phyloP scores from a whole-genome alignment of 2,329 filamentous ascomycete genomes.

The Alternaria viburni region DNA sequence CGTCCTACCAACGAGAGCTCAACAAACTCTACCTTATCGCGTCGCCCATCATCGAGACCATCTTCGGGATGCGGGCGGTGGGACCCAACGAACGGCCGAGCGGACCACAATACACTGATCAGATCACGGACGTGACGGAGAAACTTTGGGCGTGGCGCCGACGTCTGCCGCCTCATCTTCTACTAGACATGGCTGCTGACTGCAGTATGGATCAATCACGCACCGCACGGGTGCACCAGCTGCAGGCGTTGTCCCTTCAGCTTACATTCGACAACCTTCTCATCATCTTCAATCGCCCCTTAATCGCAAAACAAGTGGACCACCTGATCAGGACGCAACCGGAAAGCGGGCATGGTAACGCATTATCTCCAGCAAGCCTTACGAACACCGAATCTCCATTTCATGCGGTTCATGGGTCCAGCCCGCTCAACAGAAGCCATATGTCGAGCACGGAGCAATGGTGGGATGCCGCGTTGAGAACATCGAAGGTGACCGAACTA shows the following conservation, averaged over 20 bases:
- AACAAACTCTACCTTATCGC: slow-evolving; percentile 39
- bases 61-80: slow-evolving; percentile 28
- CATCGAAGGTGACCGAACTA: slow-evolving; percentile 46
- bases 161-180: slow-evolving; percentile 30
- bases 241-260: slow-evolving; percentile 53
- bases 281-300: slow-evolving; percentile 53
- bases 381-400: slow-evolving; percentile 6
- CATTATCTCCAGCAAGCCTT: slow-evolving; percentile 5
- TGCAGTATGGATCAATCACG: slow-evolving; percentile 13
- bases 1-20: slow-evolving; percentile 27
- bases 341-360: slow-evolving; percentile 5
- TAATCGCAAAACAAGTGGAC: slow-evolving; percentile 48
- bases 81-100: slow-evolving; percentile 8
- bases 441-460: slow-evolving; percentile 40
- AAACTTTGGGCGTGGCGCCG: slow-evolving; percentile 31
- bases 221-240: slow-evolving; percentile 20
- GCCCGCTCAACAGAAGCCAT: slow-evolving; percentile 13
- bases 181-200: slow-evolving; percentile 26
- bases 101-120: slow-evolving; percentile 16
- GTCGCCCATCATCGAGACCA: slow-evolving; percentile 39
- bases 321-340: slow-evolving; percentile 27
- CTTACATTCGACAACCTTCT: slow-evolving; percentile 54
- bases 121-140: slow-evolving; percentile 25
- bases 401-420: background rate
- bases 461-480: slow-evolving; percentile 50